Percentiles rank a stretch among this genome's conserved stretches.
Evolutionary conservation across 257 asterid species (phyloP).

Genomic region (Solanum chmielewskii): DNA sequence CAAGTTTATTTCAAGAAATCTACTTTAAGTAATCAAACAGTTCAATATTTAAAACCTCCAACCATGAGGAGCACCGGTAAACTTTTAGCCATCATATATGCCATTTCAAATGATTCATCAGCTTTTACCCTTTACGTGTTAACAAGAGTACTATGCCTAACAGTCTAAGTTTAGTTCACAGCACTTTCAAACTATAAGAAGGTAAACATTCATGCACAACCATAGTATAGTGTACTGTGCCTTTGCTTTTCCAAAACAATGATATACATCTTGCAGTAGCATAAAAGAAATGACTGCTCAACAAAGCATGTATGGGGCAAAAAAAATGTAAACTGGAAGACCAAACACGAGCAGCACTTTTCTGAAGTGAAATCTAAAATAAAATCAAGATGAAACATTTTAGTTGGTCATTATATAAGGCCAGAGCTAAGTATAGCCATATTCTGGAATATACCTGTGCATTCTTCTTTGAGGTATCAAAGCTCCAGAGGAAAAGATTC

Average conservation of each 20-base stretch:
- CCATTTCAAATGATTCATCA: background rate
- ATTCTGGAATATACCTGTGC: slow-evolving; percentile 58
- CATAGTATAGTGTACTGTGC: background rate
- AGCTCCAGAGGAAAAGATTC: slow-evolving; percentile 74
- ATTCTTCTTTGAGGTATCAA: slow-evolving; percentile 76
- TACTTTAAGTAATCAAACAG: background rate
- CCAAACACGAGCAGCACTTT: background rate
- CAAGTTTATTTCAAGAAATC: background rate
- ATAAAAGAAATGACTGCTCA: background rate
- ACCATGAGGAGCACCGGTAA: background rate
- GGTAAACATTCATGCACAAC: background rate
- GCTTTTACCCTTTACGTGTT: background rate
- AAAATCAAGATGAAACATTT: background rate
- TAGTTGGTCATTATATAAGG: background rate
- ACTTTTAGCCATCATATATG: background rate
- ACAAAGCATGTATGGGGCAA: background rate
- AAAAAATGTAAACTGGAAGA: background rate
- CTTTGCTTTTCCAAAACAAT: background rate
- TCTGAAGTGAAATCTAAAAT: background rate
- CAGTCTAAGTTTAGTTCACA: background rate
- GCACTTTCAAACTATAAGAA: background rate
- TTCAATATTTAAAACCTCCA: background rate
- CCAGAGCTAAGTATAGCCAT: background rate
- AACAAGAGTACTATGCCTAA: background rate
- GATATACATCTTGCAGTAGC: background rate